Evolutionary conservation across 163 green algal genomes (phyloP), one percentile per base, ranked within the genome.

Genomic region (Volvox carteri): DNA sequence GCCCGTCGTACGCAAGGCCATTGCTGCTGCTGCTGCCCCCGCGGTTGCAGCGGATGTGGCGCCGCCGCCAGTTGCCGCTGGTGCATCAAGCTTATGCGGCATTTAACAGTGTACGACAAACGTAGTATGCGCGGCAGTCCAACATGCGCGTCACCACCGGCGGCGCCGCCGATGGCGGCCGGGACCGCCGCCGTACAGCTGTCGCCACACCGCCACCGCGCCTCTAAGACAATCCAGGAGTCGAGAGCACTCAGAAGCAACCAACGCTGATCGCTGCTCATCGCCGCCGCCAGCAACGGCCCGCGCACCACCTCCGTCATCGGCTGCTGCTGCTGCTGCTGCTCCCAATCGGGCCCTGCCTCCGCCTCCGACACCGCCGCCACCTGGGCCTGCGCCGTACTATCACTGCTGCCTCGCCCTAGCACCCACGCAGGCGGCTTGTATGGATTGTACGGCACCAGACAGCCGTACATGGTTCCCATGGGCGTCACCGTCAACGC

Each of bases 1-100:
- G 23, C n/a, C 37, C 62, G 23, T 28, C n/a, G 62, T 2, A 73
- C 16, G 11, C 62, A 23, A 42, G 68, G 30, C 68, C 35, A 28
- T 35, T 5, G 5, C 72, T 39, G 39, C 72, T 37, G 72, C 21
- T 50, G 30, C 67, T 3, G 33, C 2, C 11, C 1, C 7, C 30
- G 4, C 4, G 33, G 37, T 50, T 35, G 67, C 37, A 12, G 67
- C 33, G 28, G 37, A 11, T 8, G 42, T 39, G 14, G 37, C 70
- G 37, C 12, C 42, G 41, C 18, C 11, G 41, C 7, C 41, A 9
- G 77, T 4, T 33, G 54, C 6, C 56, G 73, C 65, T 87, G 81
- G 65, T 87, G 65, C 81, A 87, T 79, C 18, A 87, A 65, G 62
- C 65, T 87, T 50, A 87, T 72, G 14, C 46, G 65, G 48, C 67